These are phyloP conservation scores for Wallacemonas sp. DNA, from an alignment of 208 protist species.

Conservation along the genomic window DNA sequence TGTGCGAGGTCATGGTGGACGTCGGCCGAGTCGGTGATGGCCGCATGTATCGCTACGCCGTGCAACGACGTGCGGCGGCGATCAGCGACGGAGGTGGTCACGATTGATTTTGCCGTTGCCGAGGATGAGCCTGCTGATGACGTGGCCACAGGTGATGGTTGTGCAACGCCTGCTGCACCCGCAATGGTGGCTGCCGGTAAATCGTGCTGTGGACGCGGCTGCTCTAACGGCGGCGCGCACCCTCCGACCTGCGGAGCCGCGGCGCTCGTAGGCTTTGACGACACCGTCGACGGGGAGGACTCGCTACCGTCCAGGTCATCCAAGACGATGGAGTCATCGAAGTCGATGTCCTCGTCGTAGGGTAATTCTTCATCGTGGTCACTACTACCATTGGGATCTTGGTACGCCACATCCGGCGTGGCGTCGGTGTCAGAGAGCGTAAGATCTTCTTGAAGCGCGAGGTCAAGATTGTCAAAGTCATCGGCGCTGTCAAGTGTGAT, in stretches of 20 bases:
- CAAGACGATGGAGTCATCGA: conserved; percentile 23
- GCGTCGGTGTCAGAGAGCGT: too few relatives aligned
- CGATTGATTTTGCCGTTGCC: too few relatives aligned
- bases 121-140: too few relatives aligned
- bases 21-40: conserved; percentile 11
- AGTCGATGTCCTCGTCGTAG: conserved; percentile 20
- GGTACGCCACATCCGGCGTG: too few relatives aligned
- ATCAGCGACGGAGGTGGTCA: not conserved
- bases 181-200: too few relatives aligned
- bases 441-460: conserved; percentile 3
- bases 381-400: too few relatives aligned
- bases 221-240: too few relatives aligned
- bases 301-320: conserved; percentile 8
- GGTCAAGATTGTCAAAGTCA: conserved; percentile 30
- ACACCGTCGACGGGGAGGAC: not conserved
- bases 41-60: not conserved
- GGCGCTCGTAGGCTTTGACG: not conserved
- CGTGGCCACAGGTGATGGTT: too few relatives aligned
- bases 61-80: conserved; percentile 1
- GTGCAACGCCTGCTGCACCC: too few relatives aligned
- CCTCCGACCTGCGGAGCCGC: too few relatives aligned
- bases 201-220: too few relatives aligned
- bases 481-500: conserved; percentile 31
- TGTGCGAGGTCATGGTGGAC: conserved; percentile 25
- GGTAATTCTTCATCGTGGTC: conserved; percentile 12